Conservation (phyloP, 495 filamentous ascomycete species). For the Xylaria curta region DNA sequence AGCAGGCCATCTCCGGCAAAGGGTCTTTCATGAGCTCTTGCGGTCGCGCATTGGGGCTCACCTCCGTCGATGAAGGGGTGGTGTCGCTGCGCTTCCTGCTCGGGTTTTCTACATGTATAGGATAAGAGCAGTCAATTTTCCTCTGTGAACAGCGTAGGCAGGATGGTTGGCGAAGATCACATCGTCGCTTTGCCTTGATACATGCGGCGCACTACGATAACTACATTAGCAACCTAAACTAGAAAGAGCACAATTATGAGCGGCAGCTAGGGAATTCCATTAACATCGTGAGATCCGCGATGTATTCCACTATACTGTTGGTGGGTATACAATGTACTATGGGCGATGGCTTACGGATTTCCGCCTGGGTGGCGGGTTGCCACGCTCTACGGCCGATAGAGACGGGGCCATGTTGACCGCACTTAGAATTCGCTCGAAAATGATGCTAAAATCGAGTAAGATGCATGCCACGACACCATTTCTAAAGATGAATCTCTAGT, state of each 20-base stretch:
- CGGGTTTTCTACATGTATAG: constrained; percentile 27
- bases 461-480: not conserved
- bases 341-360: constrained; percentile 43
- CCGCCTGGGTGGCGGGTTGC: constrained; percentile 52
- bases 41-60: not conserved
- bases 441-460: not conserved
- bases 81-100: constrained; percentile 1
- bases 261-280: not conserved
- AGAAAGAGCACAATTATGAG: not conserved
- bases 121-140: constrained; percentile 53
- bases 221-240: not conserved
- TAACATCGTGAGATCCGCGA: no score
- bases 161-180: constrained; percentile 54
- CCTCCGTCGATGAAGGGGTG: not conserved
- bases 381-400: constrained; percentile 38
- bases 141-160: constrained; percentile 56
- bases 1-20: constrained; percentile 5
- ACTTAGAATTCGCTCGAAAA: not conserved
- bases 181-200: constrained; percentile 59
- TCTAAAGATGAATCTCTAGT: not conserved
- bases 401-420: constrained; percentile 34
- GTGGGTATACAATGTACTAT: not conserved
- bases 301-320: not conserved
- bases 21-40: constrained; percentile 10
- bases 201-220: constrained; percentile 51